A percentile compares a stretch with the other conserved stretches of the same genome.
Conservation (phyloP, 148 eudicot species). For the Cornus controversa region DNA sequence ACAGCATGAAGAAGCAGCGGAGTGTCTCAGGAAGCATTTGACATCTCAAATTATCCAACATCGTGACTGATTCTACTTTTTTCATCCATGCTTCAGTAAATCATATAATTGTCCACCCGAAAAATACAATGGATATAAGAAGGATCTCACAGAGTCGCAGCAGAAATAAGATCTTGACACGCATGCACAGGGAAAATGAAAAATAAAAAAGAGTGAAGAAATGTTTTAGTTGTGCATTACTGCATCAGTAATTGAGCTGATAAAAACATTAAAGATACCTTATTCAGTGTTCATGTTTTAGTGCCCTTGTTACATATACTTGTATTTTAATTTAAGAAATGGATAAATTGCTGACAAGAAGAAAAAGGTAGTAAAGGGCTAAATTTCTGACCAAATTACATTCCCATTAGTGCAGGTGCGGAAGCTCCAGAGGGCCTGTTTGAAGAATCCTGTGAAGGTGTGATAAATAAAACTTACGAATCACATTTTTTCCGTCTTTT, state of each 20-base stretch:
- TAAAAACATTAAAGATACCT: background rate
- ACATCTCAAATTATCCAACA: too few species aligned
- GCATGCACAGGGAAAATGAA: background rate
- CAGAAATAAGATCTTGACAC: background rate
- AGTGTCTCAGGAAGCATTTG: too few species aligned
- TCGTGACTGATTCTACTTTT: too few species aligned
- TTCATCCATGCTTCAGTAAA: background rate
- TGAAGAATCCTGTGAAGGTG: constrained; percentile 90
- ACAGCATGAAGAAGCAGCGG: background rate
- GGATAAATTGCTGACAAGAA: background rate
- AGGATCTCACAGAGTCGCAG: background rate
- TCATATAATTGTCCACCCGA: background rate
- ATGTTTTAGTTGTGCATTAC: background rate
- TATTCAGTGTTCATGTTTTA: too few species aligned
- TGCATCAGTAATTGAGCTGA: background rate
- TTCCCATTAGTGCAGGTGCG: constrained; percentile 51
- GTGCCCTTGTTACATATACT: background rate
- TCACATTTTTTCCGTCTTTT: background rate
- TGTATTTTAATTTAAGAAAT: background rate
- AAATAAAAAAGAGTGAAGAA: too few species aligned
- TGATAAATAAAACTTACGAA: constrained; percentile 4
- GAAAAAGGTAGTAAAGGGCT: constrained; percentile 2
- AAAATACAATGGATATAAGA: too few species aligned
- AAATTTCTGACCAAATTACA: constrained; percentile 6
- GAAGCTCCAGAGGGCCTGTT: constrained; percentile 87